Percentiles rank a stretch among this genome's conserved stretches.
These are phyloP conservation scores for Rhodotorula sp. DNA, from an alignment of 1,284 basidiomycete species.

Conservation along the genomic window DNA sequence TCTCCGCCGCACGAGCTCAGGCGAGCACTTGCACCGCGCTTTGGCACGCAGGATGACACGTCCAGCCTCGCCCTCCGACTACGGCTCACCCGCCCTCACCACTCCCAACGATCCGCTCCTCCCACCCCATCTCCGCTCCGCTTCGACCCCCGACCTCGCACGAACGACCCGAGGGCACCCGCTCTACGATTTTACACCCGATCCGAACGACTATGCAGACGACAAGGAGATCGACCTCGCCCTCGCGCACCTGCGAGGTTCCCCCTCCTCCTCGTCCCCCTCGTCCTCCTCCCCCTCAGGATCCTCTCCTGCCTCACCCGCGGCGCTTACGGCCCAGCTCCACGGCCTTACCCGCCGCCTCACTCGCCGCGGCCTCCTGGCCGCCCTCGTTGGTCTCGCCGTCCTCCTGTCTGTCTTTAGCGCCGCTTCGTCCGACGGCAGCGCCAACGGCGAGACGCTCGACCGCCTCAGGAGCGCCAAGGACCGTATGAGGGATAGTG, in stretches of 20 bases:
- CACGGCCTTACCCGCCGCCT: not conserved
- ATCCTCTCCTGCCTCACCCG: not conserved
- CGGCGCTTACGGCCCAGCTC: not conserved
- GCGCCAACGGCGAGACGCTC: too few species aligned
- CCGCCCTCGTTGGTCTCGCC: not conserved
- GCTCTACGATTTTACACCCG: not conserved
- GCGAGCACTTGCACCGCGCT: not conserved
- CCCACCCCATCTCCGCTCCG: not conserved
- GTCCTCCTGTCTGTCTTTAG: not conserved
- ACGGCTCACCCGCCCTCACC: not conserved
- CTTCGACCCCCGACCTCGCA: not conserved
- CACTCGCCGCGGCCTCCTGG: constrained; percentile 1
- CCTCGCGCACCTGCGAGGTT: not conserved
- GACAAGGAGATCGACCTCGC: not conserved
- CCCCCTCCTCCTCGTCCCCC: not conserved
- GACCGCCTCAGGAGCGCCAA: not conserved
- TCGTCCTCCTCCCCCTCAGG: not conserved
- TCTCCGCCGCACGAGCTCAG: not conserved
- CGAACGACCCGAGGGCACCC: not conserved
- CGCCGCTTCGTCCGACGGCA: not conserved
- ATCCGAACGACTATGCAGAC: not conserved
- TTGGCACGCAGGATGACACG: not conserved
- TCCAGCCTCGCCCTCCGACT: not conserved
- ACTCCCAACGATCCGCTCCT: not conserved
- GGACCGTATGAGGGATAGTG: not conserved